A percentile compares a stretch with the other conserved stretches of the same genome.
Evolutionary conservation across 2,329 filamentous ascomycete species (phyloP).

Genomic region (Nothophoma quercina): DNA sequence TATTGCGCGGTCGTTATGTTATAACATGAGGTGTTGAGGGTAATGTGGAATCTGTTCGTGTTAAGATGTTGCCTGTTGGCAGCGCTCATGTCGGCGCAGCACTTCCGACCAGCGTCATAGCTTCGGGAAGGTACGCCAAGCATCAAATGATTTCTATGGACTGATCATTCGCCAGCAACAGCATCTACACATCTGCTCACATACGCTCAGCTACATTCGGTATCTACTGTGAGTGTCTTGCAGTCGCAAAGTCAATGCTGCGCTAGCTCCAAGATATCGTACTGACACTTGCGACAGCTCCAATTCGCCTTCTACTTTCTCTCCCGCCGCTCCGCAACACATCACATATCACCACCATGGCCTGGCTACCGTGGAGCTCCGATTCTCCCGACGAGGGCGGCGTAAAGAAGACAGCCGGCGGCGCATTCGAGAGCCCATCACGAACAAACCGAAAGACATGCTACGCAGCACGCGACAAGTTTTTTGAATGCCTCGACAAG

Average conservation of each 20-base stretch:
- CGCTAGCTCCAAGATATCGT: not conserved
- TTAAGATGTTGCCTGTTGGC: slow-evolving; percentile 27
- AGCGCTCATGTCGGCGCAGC: slow-evolving; percentile 9
- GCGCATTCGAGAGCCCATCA: slow-evolving; percentile 78
- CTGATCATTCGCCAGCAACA: not conserved
- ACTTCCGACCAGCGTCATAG: slow-evolving; percentile 30
- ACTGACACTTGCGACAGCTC: slow-evolving; percentile 18
- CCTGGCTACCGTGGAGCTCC: slow-evolving; percentile 59
- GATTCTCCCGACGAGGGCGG: slow-evolving; percentile 47
- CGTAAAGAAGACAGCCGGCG: slow-evolving; percentile 57
- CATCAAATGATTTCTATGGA: slow-evolving; percentile 19
- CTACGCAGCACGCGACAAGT: slow-evolving; percentile 88
- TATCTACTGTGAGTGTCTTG: not conserved
- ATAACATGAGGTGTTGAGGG: slow-evolving; percentile 16
- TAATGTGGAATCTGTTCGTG: slow-evolving; percentile 8
- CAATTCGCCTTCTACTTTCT: slow-evolving; percentile 1
- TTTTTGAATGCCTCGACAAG: slow-evolving; percentile 86
- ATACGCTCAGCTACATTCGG: not conserved
- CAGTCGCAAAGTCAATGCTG: not conserved
- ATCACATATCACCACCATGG: slow-evolving; percentile 55
- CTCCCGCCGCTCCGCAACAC: slow-evolving; percentile 17
- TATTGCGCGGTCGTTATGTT: slow-evolving; percentile 29
- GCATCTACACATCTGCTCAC: not conserved
- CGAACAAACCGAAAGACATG: slow-evolving; percentile 81
- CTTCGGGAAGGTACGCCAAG: slow-evolving; percentile 26